Percentiles rank a stretch among this genome's conserved stretches.
Conservation (phyloP, 345 rosid species). For the Eucalyptus cladocalyx region DNA sequence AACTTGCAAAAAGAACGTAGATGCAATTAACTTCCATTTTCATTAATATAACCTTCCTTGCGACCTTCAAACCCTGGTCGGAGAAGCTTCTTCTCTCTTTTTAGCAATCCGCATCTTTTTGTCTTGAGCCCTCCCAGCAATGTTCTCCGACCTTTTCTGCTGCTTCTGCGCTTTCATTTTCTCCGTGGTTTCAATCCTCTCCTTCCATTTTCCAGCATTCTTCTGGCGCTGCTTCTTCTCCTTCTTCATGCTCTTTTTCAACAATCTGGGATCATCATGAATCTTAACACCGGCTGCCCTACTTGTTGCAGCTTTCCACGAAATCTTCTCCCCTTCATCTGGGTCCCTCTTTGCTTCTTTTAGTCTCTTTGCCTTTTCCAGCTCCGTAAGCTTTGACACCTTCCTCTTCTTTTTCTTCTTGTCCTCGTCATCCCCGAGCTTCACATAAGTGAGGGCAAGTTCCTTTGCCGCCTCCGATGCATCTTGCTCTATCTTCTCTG, state of each 20-base stretch:
- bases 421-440: slow-evolving; percentile 51
- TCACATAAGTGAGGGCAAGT: slow-evolving; percentile 58
- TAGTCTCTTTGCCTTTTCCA: slow-evolving; percentile 52
- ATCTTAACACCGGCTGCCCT: slow-evolving; percentile 82
- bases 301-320: slow-evolving; percentile 65
- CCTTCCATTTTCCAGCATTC: slow-evolving; percentile 85
- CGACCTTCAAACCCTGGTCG: slow-evolving; percentile 96
- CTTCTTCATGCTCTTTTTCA: slow-evolving; percentile 71
- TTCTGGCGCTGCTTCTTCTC: slow-evolving; percentile 62
- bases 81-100: slow-evolving; percentile 79
- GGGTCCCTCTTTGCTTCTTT: slow-evolving; percentile 71
- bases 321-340: slow-evolving; percentile 46
- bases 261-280: slow-evolving; percentile 70
- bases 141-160: slow-evolving; percentile 62
- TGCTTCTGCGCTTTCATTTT: slow-evolving; percentile 66
- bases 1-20: neutral
- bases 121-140: slow-evolving; percentile 52
- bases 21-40: neutral
- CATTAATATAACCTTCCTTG: slow-evolving; percentile 17
- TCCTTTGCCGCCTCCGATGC: slow-evolving; percentile 68
- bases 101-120: slow-evolving; percentile 71
- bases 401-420: slow-evolving; percentile 45
- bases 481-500: slow-evolving; percentile 36
- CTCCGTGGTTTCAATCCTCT: slow-evolving; percentile 43
- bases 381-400: slow-evolving; percentile 52